A percentile compares a stretch with the other conserved stretches of the same genome.
Evolutionary conservation across 2,329 filamentous ascomycete species (phyloP).

Genomic region (Corinectria fuckeliana): DNA sequence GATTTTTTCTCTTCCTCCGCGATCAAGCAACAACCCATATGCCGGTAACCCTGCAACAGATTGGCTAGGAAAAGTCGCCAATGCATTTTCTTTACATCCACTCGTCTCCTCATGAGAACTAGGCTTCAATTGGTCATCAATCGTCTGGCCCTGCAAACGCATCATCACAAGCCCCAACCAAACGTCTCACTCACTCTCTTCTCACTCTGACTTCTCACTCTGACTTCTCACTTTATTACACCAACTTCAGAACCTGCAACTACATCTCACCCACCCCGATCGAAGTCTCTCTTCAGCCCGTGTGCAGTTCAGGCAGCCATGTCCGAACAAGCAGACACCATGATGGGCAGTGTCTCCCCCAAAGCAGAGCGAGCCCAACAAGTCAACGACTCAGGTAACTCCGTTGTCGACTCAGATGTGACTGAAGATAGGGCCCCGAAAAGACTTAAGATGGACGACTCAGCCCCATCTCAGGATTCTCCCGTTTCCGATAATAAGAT

Average conservation of each 20-base stretch:
- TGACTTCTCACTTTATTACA: background rate
- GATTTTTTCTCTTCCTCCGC: slow-evolving; percentile 11
- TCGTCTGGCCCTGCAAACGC: background rate
- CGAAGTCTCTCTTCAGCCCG: background rate
- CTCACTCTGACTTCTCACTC: background rate
- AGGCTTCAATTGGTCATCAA: slow-evolving; percentile 1
- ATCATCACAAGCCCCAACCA: background rate
- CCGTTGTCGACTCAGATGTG: slow-evolving; percentile 6
- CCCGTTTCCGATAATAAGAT: slow-evolving; percentile 30
- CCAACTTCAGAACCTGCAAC: background rate
- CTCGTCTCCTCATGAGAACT: background rate
- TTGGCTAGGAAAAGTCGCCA: background rate
- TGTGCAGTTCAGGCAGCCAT: slow-evolving; percentile 25
- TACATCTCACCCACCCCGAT: background rate
- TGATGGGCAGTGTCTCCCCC: slow-evolving; percentile 30
- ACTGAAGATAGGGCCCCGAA: slow-evolving; percentile 58
- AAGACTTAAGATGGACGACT: slow-evolving; percentile 60
- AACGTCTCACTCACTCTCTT: background rate
- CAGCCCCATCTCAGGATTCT: slow-evolving; percentile 25
- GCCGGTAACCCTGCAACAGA: slow-evolving; percentile 9
- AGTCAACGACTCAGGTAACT: slow-evolving; percentile 26
- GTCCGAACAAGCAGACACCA: slow-evolving; percentile 35
- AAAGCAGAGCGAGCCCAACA: slow-evolving; percentile 22
- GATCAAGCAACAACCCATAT: slow-evolving; percentile 11
- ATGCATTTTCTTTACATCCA: background rate